Evolutionary conservation across 129 eudicot species (phyloP).

Genomic region (Arctium minus): DNA sequence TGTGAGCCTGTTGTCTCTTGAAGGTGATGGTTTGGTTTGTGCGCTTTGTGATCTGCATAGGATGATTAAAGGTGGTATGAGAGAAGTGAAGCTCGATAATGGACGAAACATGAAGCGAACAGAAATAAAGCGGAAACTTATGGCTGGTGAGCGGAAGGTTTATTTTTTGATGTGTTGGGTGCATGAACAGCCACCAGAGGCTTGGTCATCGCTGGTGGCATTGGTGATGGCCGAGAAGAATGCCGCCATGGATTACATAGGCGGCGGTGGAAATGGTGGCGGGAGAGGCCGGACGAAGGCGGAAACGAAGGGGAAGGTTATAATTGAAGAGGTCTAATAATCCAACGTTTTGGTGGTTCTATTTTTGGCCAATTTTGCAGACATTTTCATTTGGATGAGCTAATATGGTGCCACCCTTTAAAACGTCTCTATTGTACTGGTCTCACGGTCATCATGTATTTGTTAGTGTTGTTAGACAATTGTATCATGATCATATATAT

Average conservation of each 20-base stretch:
- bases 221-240: slow-evolving; percentile 57
- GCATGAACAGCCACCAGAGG: slow-evolving; percentile 61
- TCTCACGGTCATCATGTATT: too few species aligned
- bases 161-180: slow-evolving; percentile 92
- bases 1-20: slow-evolving; percentile 43
- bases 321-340: slow-evolving; percentile 64
- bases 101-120: slow-evolving; percentile 17
- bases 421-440: too few species aligned
- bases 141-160: slow-evolving; percentile 61
- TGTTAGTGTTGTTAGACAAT: neutral
- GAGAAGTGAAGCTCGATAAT: slow-evolving; percentile 57
- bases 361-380: neutral
- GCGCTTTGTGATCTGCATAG: slow-evolving; percentile 62
- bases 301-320: slow-evolving; percentile 45
- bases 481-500: too few species aligned
- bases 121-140: slow-evolving; percentile 53
- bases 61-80: slow-evolving; percentile 46
- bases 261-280: slow-evolving; percentile 15
- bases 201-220: slow-evolving; percentile 57
- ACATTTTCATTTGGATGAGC: neutral
- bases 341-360: neutral
- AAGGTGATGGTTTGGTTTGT: slow-evolving; percentile 59
- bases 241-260: slow-evolving; percentile 38
- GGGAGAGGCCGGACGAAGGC: slow-evolving; percentile 23
- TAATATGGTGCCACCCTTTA: too few species aligned